Evolutionary conservation across 1,284 basidiomycete genomes (phyloP).

Genomic region (Cryptococcus hybrid): DNA sequence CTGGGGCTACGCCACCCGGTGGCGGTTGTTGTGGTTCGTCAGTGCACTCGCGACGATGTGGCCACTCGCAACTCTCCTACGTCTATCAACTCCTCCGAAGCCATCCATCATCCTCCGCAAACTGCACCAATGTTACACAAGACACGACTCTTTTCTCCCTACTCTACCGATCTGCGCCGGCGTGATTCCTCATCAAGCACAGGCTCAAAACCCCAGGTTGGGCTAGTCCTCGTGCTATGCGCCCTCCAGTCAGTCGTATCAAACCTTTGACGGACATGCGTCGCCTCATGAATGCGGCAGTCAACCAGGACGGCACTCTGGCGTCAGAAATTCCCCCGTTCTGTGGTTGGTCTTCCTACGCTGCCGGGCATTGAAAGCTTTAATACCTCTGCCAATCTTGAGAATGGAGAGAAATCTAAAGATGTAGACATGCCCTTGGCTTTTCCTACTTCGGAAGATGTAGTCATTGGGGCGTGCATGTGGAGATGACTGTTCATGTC

Average conservation of each 20-base stretch:
- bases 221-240: conserved; percentile 10
- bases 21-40: conserved; percentile 7
- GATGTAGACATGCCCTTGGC: conserved; percentile 32
- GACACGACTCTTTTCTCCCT: conserved; percentile 49
- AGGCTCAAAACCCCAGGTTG: conserved; percentile 6
- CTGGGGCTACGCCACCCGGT: not conserved
- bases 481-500: conserved; percentile 48
- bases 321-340: conserved; percentile 34
- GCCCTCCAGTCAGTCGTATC: conserved; percentile 21
- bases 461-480: conserved; percentile 46
- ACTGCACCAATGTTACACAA: conserved; percentile 48
- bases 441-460: conserved; percentile 44
- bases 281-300: conserved; percentile 38
- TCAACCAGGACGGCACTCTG: conserved; percentile 38
- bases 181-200: conserved; percentile 3
- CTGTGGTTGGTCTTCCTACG: conserved; percentile 33
- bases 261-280: conserved; percentile 42
- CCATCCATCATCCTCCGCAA: conserved; percentile 44
- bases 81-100: conserved; percentile 28
- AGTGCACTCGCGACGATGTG: not conserved
- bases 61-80: conserved; percentile 8
- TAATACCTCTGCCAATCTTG: conserved; percentile 33
- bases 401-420: conserved; percentile 25
- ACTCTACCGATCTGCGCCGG: conserved; percentile 28
- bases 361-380: conserved; percentile 37